These are phyloP conservation scores for Penicillium psychrofluorescens DNA, from an alignment of 495 filamentous ascomycete species.

Conservation along the genomic window DNA sequence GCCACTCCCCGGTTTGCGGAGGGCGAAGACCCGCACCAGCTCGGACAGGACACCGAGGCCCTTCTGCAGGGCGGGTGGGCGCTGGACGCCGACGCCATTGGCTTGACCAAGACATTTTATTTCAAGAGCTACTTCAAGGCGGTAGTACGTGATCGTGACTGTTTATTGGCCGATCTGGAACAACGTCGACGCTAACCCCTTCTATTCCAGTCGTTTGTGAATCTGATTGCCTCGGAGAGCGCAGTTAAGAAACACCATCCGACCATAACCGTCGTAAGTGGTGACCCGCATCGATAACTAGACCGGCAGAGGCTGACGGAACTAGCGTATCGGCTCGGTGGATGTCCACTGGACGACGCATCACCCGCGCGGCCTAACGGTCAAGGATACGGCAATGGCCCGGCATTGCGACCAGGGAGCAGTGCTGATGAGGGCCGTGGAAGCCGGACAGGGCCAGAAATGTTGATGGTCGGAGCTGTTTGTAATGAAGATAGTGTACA, in stretches of 20 bases:
- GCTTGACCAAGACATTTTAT: conserved; percentile 37
- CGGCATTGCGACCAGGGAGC: conserved; percentile 55
- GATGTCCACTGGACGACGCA: conserved; percentile 67
- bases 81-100: conserved; percentile 29
- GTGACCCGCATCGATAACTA: background rate
- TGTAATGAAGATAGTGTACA: too few relatives aligned
- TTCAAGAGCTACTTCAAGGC: conserved; percentile 41
- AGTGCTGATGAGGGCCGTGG: conserved; percentile 31
- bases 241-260: conserved; percentile 39
- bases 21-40: conserved; percentile 23
- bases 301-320: background rate
- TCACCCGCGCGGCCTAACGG: conserved; percentile 59
- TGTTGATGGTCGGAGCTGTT: conserved; percentile 10
- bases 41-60: conserved; percentile 13
- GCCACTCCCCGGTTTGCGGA: conserved; percentile 25
- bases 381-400: conserved; percentile 60
- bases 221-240: conserved; percentile 34
- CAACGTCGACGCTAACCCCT: background rate
- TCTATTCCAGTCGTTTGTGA: conserved; percentile 27
- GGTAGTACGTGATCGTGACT: conserved; percentile 19
- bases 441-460: conserved; percentile 27
- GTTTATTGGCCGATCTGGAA: background rate
- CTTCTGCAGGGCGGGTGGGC: conserved; percentile 31
- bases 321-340: conserved; percentile 37
- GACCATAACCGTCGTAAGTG: conserved; percentile 39